phyloP scores from a whole-genome alignment of 345 rosid genomes.

The Nephelium lappaceum region DNA sequence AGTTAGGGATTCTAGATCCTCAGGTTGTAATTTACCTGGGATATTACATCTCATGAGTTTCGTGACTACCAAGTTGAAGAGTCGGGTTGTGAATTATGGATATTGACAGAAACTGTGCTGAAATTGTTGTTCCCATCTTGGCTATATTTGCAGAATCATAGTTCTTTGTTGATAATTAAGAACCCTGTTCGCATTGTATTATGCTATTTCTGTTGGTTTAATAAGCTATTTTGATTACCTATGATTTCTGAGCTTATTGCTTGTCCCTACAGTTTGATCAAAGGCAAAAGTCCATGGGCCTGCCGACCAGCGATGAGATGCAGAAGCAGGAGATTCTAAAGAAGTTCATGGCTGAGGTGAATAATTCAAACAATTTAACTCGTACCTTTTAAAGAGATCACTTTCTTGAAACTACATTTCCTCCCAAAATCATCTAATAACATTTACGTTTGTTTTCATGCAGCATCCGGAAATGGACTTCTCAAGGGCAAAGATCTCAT shows the following conservation, averaged over 20 bases:
- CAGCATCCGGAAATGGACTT: slow-evolving; percentile 99
- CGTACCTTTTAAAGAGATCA: not conserved
- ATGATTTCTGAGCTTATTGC: not conserved
- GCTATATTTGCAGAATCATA: not conserved
- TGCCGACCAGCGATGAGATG: slow-evolving; percentile 84
- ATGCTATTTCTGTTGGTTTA: not conserved
- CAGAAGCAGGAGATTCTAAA: slow-evolving; percentile 83
- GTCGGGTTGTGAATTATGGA: not conserved
- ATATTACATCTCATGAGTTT: not conserved
- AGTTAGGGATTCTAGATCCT: not conserved
- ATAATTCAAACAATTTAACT: not conserved
- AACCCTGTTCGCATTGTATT: too few relatives aligned
- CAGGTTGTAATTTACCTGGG: not conserved
- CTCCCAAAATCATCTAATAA: not conserved
- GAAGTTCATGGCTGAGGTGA: slow-evolving; percentile 88
- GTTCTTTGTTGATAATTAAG: not conserved
- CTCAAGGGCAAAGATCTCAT: slow-evolving; percentile 72
- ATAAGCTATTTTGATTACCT: not conserved
- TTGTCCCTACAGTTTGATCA: slow-evolving; percentile 75
- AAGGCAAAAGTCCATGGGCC: slow-evolving; percentile 92
- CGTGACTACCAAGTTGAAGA: not conserved
- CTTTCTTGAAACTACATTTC: not conserved
- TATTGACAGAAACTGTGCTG: not conserved
- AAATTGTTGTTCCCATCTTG: not conserved
- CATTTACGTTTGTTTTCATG: slow-evolving; percentile 4